Evolutionary conservation across 2,329 filamentous ascomycete genomes (phyloP).

Genomic region (Colletotrichum tofieldiae): DNA sequence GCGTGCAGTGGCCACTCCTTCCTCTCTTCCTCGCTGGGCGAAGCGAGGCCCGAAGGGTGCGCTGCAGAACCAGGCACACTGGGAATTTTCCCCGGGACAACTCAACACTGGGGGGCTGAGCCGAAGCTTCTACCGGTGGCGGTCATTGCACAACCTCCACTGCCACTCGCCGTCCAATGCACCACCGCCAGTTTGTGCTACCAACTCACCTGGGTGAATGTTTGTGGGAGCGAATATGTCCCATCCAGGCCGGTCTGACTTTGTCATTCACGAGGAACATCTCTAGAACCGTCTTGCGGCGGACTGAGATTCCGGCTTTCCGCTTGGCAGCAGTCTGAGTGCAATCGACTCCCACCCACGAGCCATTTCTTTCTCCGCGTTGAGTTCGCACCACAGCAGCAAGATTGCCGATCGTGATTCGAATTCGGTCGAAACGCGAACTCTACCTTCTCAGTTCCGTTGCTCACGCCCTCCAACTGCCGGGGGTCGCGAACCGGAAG

Average conservation of each 20-base stretch:
- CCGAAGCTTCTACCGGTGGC: background rate
- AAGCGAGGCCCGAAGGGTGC: background rate
- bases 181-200: background rate
- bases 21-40: background rate
- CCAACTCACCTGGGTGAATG: background rate
- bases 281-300: background rate
- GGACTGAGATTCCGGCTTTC: background rate
- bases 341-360: background rate
- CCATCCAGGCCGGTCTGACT: background rate
- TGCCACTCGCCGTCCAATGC: background rate
- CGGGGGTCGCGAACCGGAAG: conserved; percentile 13
- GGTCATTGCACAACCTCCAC: background rate
- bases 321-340: background rate
- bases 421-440: conserved; percentile 18
- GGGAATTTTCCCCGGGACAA: background rate
- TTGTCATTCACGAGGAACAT: background rate
- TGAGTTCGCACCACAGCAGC: background rate
- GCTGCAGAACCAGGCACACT: background rate
- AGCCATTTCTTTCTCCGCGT: background rate
- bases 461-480: background rate
- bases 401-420: background rate
- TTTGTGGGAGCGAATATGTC: background rate
- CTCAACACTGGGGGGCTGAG: no score
- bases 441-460: conserved; percentile 2
- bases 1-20: conserved; percentile 16